Evolutionary conservation across 2,329 filamentous ascomycete species (phyloP).

Genomic region (Raffaelea arxii): DNA sequence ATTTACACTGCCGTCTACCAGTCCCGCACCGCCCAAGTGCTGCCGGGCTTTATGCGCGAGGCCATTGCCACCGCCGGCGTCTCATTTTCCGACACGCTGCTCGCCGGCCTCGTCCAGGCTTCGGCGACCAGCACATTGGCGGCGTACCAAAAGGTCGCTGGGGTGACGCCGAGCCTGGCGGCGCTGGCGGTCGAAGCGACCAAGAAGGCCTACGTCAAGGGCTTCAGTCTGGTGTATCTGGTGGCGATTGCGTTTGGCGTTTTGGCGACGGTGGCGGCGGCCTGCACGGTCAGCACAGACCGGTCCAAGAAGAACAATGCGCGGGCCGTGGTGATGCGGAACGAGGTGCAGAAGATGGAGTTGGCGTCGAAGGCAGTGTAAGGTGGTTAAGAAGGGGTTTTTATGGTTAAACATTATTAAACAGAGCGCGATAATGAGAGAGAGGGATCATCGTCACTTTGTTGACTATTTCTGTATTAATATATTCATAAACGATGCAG

Average conservation of each 20-base stretch:
- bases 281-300: slow-evolving; percentile 20
- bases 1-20: slow-evolving; percentile 27
- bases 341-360: slow-evolving; percentile 13
- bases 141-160: slow-evolving; percentile 19
- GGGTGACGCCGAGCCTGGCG: slow-evolving; percentile 18
- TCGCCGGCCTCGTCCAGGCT: slow-evolving; percentile 16
- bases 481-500: too few relatives aligned
- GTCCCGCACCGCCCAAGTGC: slow-evolving; percentile 18
- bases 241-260: slow-evolving; percentile 23
- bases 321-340: slow-evolving; percentile 17
- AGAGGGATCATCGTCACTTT: too few relatives aligned
- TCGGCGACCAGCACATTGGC: slow-evolving; percentile 21
- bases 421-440: too few relatives aligned
- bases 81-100: slow-evolving; percentile 12
- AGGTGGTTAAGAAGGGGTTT: too few relatives aligned
- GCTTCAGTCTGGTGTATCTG: slow-evolving; percentile 23
- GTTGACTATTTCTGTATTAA: too few relatives aligned
- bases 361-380: too few relatives aligned
- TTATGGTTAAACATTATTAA: too few relatives aligned
- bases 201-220: slow-evolving; percentile 22
- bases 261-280: slow-evolving; percentile 17
- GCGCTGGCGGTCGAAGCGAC: slow-evolving; percentile 18
- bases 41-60: slow-evolving; percentile 13
- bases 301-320: slow-evolving; percentile 20
- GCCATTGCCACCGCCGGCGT: slow-evolving; percentile 12